Evolutionary conservation across 1,139 yeast genomes (phyloP), one percentile per base, ranked within the genome.

Genomic region (Blastobotrys apis): DNA sequence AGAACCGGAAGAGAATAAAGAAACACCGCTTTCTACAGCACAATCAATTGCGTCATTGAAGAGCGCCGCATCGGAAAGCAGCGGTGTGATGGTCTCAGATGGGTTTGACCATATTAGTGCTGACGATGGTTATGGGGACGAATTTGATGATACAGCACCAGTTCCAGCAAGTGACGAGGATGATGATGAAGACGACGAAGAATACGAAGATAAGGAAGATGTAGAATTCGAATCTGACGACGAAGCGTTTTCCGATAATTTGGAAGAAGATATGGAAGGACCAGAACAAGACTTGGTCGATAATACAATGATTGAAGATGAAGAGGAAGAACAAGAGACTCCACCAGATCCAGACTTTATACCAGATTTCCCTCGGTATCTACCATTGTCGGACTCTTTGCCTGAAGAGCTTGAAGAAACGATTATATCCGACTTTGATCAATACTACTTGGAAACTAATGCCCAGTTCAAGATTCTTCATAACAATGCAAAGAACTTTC

Each of bases 401-500:
- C 33, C 38, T 4, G 43, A 39, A 12, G 38, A 29, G 13, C 4
- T 33, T 1, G 16, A 33, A 8, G 32, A 27, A 1, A 17, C 26
- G 3, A 27, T 39, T 12, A 29, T 26, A 16, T 33, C 38, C 8
- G 43, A 39, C 26, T 26, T 39, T 17, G 54, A 52, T 39, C 43
- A 41, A 16, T 41, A 43, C 26, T 52, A 43, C 32, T 39, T 44
- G 10, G 57, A 52, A 27, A 48, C 55, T 8, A 49, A 50, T 21
- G 50, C 50, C 8, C 54, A 49, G 22, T 47, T 56, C 23, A 49
- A 46, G 31, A 48, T 47, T 31, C 30, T 48, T n/a, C 33, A 36
- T 19, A 33, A 39, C n/a, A 51, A 51, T 22, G 45, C 44, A 10
- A 19, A 30, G 2, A 20, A 27, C 3, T 17, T 51, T 15, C 20